Evolutionary conservation across 2,329 filamentous ascomycete genomes (phyloP), one percentile per base, ranked within the genome.

Genomic region (Colletotrichum sp.): DNA sequence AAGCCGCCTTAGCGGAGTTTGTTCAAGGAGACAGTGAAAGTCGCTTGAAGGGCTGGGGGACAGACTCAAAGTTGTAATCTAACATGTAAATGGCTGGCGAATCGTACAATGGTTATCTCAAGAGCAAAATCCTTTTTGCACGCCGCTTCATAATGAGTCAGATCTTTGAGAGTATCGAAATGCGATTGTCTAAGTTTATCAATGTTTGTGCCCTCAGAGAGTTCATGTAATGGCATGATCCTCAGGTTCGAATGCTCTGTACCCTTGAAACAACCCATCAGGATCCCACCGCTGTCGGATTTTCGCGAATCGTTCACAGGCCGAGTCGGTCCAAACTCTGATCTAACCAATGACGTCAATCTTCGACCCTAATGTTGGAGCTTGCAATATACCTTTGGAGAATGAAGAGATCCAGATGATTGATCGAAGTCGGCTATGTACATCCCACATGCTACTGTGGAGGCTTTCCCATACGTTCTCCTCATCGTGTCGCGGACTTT

Each of bases 361-460:
- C 6, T 15, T 24, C 1, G 9, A 0, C 52, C 13, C 7, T 15
- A 8, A 26, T 26, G 21, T 0, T 5, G 21, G 3, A 57, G 21
- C 12, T 57, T 26, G 5, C 8, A 3, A 26, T 13, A 26, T 57
- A 57, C 52, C 52, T 57, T n/a, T 24, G 21, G 21, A 16, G 3
- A 24, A 26, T 57, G 52, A 21, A 57, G 52, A 0, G 52, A 57
- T 6, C 24, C 52, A 16, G 52, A 5, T 57, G 52, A 57, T 26
- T 57, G 52, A 57, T 57, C 21, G 21, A 3, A 57, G 52, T 57
- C 52, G 52, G 52, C 52, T 21, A 57, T 26, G 10, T 57, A 57
- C 52, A 57, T 57, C 4, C 52, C 21, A 15, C 52, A 57, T 15
- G 52, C 52, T 3, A 57, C 24, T 6, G 52, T 57, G 6, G 52